Conservation (phyloP, 2,329 filamentous ascomycete species). For the Aureobasidium lini region DNA sequence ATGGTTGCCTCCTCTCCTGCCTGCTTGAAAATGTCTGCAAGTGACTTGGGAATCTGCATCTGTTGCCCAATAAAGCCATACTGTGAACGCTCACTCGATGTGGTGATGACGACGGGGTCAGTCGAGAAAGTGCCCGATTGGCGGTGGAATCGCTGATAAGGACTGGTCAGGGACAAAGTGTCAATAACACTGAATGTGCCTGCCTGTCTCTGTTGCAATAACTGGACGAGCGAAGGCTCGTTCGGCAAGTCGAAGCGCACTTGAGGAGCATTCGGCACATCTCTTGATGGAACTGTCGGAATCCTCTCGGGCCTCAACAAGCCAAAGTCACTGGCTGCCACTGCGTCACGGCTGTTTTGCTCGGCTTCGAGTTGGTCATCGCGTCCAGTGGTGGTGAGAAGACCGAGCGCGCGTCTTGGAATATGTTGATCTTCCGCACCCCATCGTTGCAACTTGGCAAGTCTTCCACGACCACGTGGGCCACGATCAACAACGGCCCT, state of each 20-base stretch:
- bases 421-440: slow-evolving; percentile 4
- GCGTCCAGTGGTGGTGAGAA: slow-evolving; percentile 9
- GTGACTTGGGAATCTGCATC: slow-evolving; percentile 8
- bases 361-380: slow-evolving; percentile 3
- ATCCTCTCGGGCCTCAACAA: background rate
- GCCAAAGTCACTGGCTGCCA: slow-evolving; percentile 8
- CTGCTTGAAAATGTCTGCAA: slow-evolving; percentile 14
- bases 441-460: slow-evolving; percentile 13
- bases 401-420: slow-evolving; percentile 8
- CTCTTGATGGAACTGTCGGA: background rate
- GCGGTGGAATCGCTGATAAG: slow-evolving; percentile 32
- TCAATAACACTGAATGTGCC: slow-evolving; percentile 8
- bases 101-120: slow-evolving; percentile 17
- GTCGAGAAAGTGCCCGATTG: slow-evolving; percentile 41
- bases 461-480: slow-evolving; percentile 13
- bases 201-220: slow-evolving; percentile 4
- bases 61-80: slow-evolving; percentile 1
- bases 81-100: background rate
- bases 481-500: slow-evolving; percentile 15
- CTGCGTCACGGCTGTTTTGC: slow-evolving; percentile 1
- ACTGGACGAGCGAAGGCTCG: background rate
- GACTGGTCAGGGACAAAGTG: slow-evolving; percentile 30
- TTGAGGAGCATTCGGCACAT: background rate
- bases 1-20: slow-evolving; percentile 9
- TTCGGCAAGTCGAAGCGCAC: background rate